These are phyloP conservation scores for Aspergillus felis DNA, from an alignment of 2,329 filamentous ascomycete genomes.

Conservation along the genomic window DNA sequence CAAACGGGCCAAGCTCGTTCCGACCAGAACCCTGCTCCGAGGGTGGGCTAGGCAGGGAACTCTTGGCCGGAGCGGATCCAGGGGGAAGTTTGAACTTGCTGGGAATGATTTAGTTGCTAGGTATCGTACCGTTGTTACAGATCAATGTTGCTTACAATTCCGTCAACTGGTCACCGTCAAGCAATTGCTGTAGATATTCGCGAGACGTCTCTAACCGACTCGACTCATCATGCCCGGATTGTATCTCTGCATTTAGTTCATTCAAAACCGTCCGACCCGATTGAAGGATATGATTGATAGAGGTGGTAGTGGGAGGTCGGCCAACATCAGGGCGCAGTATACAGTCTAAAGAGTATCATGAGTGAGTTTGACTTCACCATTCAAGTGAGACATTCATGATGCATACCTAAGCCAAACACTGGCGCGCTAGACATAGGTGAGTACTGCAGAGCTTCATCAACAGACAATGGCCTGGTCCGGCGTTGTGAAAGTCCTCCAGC, in stretches of 20 bases:
- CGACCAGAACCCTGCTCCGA: slow-evolving; percentile 22
- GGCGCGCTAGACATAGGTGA: slow-evolving; percentile 49
- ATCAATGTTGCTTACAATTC: slow-evolving; percentile 36
- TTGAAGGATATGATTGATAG: slow-evolving; percentile 47
- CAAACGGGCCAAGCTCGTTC: slow-evolving; percentile 48
- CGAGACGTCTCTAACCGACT: slow-evolving; percentile 67
- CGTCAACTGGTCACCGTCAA: slow-evolving; percentile 62
- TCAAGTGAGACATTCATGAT: slow-evolving; percentile 1
- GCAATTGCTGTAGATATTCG: slow-evolving; percentile 68
- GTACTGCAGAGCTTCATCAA: slow-evolving; percentile 47
- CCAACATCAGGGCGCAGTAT: slow-evolving; percentile 41
- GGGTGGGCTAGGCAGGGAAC: slow-evolving; percentile 12
- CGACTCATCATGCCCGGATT: slow-evolving; percentile 53
- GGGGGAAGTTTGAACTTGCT: slow-evolving; percentile 44
- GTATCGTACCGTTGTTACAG: slow-evolving; percentile 5
- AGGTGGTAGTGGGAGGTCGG: slow-evolving; percentile 37
- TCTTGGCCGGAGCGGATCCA: slow-evolving; percentile 18
- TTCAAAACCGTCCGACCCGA: slow-evolving; percentile 55
- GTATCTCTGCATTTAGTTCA: slow-evolving; percentile 67
- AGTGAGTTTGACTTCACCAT: slow-evolving; percentile 19
- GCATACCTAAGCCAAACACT: slow-evolving; percentile 43
- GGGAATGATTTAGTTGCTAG: slow-evolving; percentile 10
- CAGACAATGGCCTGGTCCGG: slow-evolving; percentile 36
- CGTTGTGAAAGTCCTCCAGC: slow-evolving; percentile 25
- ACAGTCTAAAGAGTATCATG: slow-evolving; percentile 29